Percentiles rank a stretch among this genome's conserved stretches.
Evolutionary conservation across 2,329 filamentous ascomycete genomes (phyloP).

Genomic region (Cephalotrichum gorgonifer): DNA sequence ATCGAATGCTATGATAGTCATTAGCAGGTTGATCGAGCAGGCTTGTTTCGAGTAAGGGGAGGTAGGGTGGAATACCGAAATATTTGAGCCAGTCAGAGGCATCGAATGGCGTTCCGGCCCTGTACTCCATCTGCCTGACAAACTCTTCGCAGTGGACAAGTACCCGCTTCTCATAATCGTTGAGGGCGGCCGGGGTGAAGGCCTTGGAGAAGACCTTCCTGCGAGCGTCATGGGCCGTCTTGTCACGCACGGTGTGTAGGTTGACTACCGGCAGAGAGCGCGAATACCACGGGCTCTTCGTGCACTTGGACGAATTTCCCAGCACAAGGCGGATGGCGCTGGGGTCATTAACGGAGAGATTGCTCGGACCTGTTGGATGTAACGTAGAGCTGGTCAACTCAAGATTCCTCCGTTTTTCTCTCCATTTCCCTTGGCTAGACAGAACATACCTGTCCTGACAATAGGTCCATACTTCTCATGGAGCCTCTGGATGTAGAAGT

Average conservation of each 20-base stretch:
- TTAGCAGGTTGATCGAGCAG: too few relatives aligned
- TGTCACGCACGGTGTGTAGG: conserved; percentile 19
- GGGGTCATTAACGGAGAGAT: conserved; percentile 20
- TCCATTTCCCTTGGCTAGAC: too few relatives aligned
- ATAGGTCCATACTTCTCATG: conserved; percentile 19
- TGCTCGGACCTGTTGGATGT: conserved; percentile 15
- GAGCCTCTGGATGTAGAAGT: conserved; percentile 11
- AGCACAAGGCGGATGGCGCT: conserved; percentile 18
- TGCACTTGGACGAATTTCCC: conserved; percentile 16
- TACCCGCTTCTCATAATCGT: conserved; percentile 18
- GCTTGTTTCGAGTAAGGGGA: neutral
- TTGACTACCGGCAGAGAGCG: conserved; percentile 16
- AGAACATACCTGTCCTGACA: conserved; percentile 15
- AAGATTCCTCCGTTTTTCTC: too few relatives aligned
- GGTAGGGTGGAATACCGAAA: conserved; percentile 17
- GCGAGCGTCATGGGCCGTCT: conserved; percentile 16
- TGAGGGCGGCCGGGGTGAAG: conserved; percentile 14
- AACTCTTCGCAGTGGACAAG: conserved; percentile 13
- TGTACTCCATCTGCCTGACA: conserved; percentile 12
- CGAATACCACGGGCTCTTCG: conserved; percentile 23
- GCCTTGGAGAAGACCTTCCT: conserved; percentile 23
- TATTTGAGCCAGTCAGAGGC: conserved; percentile 22
- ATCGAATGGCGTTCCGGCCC: conserved; percentile 15
- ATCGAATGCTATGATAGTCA: conserved; percentile 16
- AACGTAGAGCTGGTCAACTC: too few relatives aligned